Evolutionary conservation across 2,329 filamentous ascomycete species (phyloP).

Genomic region (Diplodia seriata): DNA sequence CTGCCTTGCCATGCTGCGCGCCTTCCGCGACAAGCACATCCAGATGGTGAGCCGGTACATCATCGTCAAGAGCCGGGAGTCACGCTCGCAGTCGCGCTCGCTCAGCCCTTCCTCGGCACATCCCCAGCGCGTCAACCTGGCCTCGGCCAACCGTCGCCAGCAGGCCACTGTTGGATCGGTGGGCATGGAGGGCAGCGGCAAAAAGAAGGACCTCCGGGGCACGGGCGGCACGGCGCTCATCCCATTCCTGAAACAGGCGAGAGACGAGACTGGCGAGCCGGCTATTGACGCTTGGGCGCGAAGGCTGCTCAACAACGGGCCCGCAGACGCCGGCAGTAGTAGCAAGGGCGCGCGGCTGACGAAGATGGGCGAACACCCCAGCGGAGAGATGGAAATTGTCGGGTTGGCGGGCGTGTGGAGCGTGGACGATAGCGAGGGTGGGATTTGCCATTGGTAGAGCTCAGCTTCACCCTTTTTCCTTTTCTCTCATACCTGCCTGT

Average conservation of each 20-base stretch:
- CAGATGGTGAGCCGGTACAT: slow-evolving; percentile 96
- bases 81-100: slow-evolving; percentile 64
- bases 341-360: slow-evolving; percentile 58
- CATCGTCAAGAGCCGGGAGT: slow-evolving; percentile 82
- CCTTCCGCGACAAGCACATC: slow-evolving; percentile 91
- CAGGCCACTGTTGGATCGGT: slow-evolving; percentile 34
- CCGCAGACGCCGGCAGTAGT: slow-evolving; percentile 41
- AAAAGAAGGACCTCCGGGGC: slow-evolving; percentile 70
- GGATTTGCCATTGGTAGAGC: slow-evolving; percentile 61
- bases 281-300: slow-evolving; percentile 74
- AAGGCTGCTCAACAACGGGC: slow-evolving; percentile 62
- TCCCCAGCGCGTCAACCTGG: slow-evolving; percentile 63
- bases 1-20: slow-evolving; percentile 78
- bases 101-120: slow-evolving; percentile 54
- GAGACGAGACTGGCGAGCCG: slow-evolving; percentile 94
- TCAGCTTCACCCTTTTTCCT: not conserved
- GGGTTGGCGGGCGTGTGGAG: slow-evolving; percentile 87
- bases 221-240: slow-evolving; percentile 95
- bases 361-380: slow-evolving; percentile 60
- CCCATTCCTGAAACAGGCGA: slow-evolving; percentile 93
- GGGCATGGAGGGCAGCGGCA: slow-evolving; percentile 34
- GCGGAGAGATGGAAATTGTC: slow-evolving; percentile 64
- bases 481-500: not conserved
- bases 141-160: slow-evolving; percentile 53
- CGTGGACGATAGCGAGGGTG: slow-evolving; percentile 80